A percentile compares a stretch with the other conserved stretches of the same genome.
phyloP scores from a whole-genome alignment of 441 rosid genomes.

The Adansonia rubrostipa region DNA sequence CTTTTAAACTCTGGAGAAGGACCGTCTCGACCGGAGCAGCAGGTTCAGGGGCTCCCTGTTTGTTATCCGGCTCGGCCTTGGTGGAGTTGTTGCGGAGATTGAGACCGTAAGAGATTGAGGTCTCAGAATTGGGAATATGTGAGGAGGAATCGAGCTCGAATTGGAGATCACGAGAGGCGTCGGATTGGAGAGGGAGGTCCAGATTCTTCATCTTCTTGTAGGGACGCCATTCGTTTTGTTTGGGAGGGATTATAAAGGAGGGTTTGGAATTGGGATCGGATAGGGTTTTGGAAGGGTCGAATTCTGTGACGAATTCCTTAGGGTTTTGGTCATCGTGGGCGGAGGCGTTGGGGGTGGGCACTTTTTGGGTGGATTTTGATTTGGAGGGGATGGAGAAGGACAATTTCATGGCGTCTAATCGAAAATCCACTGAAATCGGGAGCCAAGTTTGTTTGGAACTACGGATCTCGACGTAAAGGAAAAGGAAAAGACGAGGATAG shows the following conservation, averaged over 20 bases:
- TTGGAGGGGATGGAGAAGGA: slow-evolving; percentile 71
- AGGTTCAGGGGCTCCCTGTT: slow-evolving; percentile 9
- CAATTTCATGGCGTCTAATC: slow-evolving; percentile 51
- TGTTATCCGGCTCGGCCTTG: slow-evolving; percentile 9
- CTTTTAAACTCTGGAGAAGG: slow-evolving; percentile 50
- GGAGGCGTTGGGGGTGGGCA: slow-evolving; percentile 28
- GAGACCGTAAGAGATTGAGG: slow-evolving; percentile 58
- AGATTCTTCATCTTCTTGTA: slow-evolving; percentile 79
- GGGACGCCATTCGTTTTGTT: slow-evolving; percentile 64
- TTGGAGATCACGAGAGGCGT: slow-evolving; percentile 41
- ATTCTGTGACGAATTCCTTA: slow-evolving; percentile 66
- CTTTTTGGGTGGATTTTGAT: slow-evolving; percentile 37
- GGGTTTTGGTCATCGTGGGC: slow-evolving; percentile 32
- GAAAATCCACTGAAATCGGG: neutral
- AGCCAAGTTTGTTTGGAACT: neutral
- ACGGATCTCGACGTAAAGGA: neutral
- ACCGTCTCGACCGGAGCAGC: slow-evolving; percentile 42
- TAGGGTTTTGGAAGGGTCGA: slow-evolving; percentile 64
- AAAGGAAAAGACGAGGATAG: neutral
- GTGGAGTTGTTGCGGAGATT: slow-evolving; percentile 47
- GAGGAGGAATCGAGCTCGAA: slow-evolving; percentile 56
- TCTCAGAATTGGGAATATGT: slow-evolving; percentile 26
- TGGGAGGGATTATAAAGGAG: slow-evolving; percentile 63
- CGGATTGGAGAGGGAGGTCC: slow-evolving; percentile 54
- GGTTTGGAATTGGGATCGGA: slow-evolving; percentile 32